Percentiles rank a stretch among this genome's conserved stretches.
Conservation (phyloP, 1,139 yeast genomes). For the Suzukiozyma palmioleophila region DNA sequence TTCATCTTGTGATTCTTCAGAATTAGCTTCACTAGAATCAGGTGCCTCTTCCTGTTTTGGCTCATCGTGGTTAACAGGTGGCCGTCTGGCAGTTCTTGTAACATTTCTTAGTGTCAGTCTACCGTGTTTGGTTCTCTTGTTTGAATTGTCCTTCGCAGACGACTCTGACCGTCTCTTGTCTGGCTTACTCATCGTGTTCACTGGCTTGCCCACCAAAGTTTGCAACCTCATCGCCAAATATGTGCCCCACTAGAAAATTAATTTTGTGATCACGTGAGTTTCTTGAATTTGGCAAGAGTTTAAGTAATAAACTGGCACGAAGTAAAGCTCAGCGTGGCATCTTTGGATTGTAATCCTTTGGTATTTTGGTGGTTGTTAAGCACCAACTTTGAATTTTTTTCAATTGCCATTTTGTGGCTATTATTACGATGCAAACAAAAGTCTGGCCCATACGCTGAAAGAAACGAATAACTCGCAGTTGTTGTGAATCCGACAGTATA, state of each 20-base stretch:
- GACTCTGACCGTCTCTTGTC: slow-evolving; percentile 7
- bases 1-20: slow-evolving; percentile 7
- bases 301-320: too few relatives aligned
- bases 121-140: slow-evolving; percentile 39
- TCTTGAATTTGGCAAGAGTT: neutral
- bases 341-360: too few relatives aligned
- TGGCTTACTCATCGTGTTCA: slow-evolving; percentile 8
- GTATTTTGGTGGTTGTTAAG: too few relatives aligned
- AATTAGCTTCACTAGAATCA: slow-evolving; percentile 12
- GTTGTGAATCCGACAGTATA: too few relatives aligned
- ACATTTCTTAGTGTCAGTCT: slow-evolving; percentile 56
- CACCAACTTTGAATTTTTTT: too few relatives aligned
- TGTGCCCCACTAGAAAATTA: neutral
- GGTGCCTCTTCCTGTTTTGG: slow-evolving; percentile 10
- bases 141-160: neutral
- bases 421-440: too few relatives aligned
- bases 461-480: too few relatives aligned
- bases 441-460: too few relatives aligned
- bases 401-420: too few relatives aligned
- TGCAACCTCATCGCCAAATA: slow-evolving; percentile 1
- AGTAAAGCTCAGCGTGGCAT: too few relatives aligned
- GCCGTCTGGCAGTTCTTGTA: slow-evolving; percentile 48
- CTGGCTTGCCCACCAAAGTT: neutral
- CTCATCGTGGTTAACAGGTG: slow-evolving; percentile 5
- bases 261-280: neutral